Evolutionary conservation across 179 eudicot genomes (phyloP).

Genomic region (Heliamphora pulchella): DNA sequence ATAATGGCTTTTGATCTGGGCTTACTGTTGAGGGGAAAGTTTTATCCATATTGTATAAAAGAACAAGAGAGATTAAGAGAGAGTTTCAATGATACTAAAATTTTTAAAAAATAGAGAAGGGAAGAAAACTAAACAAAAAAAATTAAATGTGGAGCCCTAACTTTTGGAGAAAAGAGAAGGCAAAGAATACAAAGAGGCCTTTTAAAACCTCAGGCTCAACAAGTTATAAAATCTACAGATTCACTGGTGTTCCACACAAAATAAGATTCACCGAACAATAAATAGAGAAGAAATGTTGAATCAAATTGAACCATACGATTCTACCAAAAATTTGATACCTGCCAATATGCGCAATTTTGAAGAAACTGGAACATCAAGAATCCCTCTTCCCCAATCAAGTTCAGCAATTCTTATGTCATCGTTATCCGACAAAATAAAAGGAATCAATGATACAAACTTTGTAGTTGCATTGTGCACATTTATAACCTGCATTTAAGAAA

Average conservation of each 20-base stretch:
- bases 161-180: not conserved
- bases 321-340: conserved; percentile 30
- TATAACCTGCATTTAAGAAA: conserved; percentile 44
- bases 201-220: not conserved
- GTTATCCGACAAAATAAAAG: conserved; percentile 37
- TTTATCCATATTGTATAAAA: too few species aligned
- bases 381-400: conserved; percentile 36
- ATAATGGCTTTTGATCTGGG: too few species aligned
- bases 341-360: conserved; percentile 47
- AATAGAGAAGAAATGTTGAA: not conserved
- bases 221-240: not conserved
- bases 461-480: conserved; percentile 50
- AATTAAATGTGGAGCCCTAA: not conserved
- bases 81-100: too few species aligned
- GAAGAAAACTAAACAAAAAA: not conserved
- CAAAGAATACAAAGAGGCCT: not conserved
- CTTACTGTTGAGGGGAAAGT: too few species aligned
- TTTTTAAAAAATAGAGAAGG: too few species aligned
- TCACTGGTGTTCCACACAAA: not conserved
- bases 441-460: conserved; percentile 55
- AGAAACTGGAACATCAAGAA: conserved; percentile 51
- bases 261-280: conserved; percentile 7
- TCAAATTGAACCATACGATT: not conserved
- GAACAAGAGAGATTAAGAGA: too few species aligned
- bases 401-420: conserved; percentile 42